Evolutionary conservation across 306 rosid species (phyloP).

Genomic region (Delonix regia): DNA sequence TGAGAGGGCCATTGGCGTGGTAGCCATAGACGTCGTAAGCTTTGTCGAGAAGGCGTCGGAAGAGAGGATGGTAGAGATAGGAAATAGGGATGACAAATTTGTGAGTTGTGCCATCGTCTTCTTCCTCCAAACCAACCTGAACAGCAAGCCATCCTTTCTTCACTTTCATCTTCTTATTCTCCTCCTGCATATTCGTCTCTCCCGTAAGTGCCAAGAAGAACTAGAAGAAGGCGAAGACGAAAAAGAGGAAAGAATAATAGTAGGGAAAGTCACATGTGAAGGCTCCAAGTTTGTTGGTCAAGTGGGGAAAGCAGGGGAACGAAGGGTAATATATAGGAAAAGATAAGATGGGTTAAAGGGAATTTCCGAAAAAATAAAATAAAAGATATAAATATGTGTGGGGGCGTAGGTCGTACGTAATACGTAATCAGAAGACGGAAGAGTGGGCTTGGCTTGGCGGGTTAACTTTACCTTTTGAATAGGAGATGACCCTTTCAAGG

Average conservation of each 20-base stretch:
- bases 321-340: conserved; percentile 5
- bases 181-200: conserved; percentile 34
- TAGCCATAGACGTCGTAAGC: conserved; percentile 74
- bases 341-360: background rate
- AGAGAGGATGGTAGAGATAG: conserved; percentile 67
- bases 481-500: background rate
- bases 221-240: too few species aligned
- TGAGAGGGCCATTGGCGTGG: conserved; percentile 73
- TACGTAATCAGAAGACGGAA: conserved; percentile 34
- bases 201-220: too few species aligned
- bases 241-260: background rate
- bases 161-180: conserved; percentile 68
- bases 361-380: background rate
- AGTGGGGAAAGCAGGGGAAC: conserved; percentile 23
- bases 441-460: background rate
- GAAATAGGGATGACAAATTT: conserved; percentile 65
- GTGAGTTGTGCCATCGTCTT: conserved; percentile 45
- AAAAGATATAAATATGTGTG: background rate
- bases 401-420: conserved; percentile 8
- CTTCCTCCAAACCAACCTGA: conserved; percentile 65
- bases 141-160: conserved; percentile 75
- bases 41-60: conserved; percentile 60
- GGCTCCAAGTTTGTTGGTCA: conserved; percentile 2
- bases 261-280: background rate
- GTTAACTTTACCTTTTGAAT: background rate